Base-by-base conservation (phyloP, 2,329 filamentous ascomycete genomes). In the Diaporthe citriasiana region DNA sequence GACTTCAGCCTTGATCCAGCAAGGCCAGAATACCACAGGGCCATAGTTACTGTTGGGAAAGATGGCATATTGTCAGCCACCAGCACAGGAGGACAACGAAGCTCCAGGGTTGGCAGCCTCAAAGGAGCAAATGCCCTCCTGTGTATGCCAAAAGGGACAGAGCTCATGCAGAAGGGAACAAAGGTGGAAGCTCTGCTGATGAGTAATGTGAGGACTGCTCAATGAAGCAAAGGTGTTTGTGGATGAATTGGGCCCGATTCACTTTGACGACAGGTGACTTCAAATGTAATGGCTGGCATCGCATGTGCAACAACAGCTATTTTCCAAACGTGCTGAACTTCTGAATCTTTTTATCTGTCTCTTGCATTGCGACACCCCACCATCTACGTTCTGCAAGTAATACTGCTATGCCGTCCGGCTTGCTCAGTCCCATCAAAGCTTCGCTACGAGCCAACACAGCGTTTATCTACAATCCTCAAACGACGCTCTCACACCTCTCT, bases 1-100 rank as follows among this genome's bases (percentile, higher is more conserved):
- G 90, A 94, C 59, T 91, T 98, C 69, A 84, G 85, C 0, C 88
- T 94, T 71, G 97, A 99, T 82, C 88, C 87, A n/a, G 86, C 89
- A 69, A 87, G 97, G 72, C 92, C 93, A 0, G 97, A 99, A 82
- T 99, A 97, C 82, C 96, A 98, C 81, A 93, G 97, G n/a, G 95
- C 92, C 0, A 84, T 95, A 2, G 91, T 98, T 3, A 87, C 86
- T 0, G 90, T 91, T 1, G 88, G 87, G 0, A 87, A 83, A 15
- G 92, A 95, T 78, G 95, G 95, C 0, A 79, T 85, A 12, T 82
- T 98, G 63, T 86, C 90, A 74, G 97, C 95, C 0, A 90, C 86
- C 40, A 98, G 95, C 79, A 99, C 97, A 0, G 97, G 97, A 8
- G 92, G 93, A 4, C 97, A 99, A 85, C 88, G 97, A 69, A 98